Evolutionary conservation across 2,329 filamentous ascomycete species (phyloP).

Genomic region (Beauveria brongniartii): DNA sequence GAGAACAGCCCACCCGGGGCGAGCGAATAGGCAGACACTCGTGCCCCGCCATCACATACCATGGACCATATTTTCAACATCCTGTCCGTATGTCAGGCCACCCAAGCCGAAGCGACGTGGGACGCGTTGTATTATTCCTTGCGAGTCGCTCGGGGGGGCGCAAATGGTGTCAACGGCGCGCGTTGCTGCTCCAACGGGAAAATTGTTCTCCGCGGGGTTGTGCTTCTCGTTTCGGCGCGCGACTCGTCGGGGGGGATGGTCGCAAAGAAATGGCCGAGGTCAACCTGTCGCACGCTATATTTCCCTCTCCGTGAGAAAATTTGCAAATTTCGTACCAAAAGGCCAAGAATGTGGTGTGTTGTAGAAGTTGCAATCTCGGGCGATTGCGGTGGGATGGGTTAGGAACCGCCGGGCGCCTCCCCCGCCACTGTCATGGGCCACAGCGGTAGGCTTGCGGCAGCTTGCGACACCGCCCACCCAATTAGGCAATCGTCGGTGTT

Average conservation of each 20-base stretch:
- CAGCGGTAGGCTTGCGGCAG: neutral
- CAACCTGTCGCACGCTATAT: neutral
- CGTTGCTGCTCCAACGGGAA: neutral
- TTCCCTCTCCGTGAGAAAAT: neutral
- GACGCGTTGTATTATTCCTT: neutral
- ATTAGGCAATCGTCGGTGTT: constrained; percentile 6
- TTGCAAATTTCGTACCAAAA: neutral
- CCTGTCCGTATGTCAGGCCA: constrained; percentile 30
- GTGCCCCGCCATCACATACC: constrained; percentile 41
- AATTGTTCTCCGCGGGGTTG: neutral
- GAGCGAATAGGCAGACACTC: neutral
- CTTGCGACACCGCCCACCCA: constrained; percentile 10
- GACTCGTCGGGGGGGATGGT: neutral
- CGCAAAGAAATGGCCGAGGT: neutral
- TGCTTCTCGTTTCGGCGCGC: neutral
- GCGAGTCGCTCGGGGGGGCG: neutral
- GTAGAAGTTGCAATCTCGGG: neutral
- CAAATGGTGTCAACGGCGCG: neutral
- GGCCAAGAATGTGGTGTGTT: neutral
- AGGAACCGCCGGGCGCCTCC: neutral
- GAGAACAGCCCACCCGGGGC: neutral
- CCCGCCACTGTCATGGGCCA: constrained; percentile 9
- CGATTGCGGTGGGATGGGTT: neutral
- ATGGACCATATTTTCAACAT: constrained; percentile 99
- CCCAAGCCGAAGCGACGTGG: constrained; percentile 14